Conservation (phyloP, 805 yeast genomes). For the Metschnikowia hibisci region DNA sequence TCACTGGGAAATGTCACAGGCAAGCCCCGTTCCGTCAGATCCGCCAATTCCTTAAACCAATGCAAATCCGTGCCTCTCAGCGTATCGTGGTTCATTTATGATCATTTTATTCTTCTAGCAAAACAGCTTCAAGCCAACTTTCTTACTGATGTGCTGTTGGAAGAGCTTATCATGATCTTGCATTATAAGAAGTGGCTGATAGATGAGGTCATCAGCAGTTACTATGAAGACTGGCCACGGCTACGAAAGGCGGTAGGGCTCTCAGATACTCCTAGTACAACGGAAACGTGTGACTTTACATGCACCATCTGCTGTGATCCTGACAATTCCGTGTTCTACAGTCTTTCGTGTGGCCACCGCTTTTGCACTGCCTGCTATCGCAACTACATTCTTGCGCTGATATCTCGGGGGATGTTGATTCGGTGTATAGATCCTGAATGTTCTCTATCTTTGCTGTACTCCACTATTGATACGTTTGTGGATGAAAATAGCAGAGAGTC, state of each 20-base stretch:
- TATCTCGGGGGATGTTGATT: conserved; percentile 44
- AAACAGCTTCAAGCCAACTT: conserved; percentile 20
- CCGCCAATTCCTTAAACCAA: conserved; percentile 9
- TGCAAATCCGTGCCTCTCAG: conserved; percentile 10
- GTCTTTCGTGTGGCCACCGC: conserved; percentile 64
- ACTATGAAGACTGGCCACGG: conserved; percentile 27
- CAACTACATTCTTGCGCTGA: conserved; percentile 49
- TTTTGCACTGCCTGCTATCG: conserved; percentile 69
- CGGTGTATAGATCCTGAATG: conserved; percentile 67
- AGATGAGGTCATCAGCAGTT: conserved; percentile 36
- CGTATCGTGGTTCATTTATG: conserved; percentile 21
- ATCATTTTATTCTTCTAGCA: conserved; percentile 22
- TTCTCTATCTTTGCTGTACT: conserved; percentile 36
- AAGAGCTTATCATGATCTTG: conserved; percentile 33
- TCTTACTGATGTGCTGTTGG: conserved; percentile 26
- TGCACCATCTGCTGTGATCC: conserved; percentile 78
- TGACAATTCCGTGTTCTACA: conserved; percentile 33
- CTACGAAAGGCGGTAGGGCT: conserved; percentile 31
- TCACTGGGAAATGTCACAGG: neutral
- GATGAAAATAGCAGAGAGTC: neutral
- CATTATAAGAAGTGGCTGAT: conserved; percentile 38
- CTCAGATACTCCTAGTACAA: neutral
- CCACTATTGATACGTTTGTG: conserved; percentile 29
- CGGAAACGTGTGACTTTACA: conserved; percentile 21
- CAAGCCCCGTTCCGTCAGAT: conserved; percentile 6